Conservation (phyloP, 345 rosid species). For the Nephelium lappaceum region DNA sequence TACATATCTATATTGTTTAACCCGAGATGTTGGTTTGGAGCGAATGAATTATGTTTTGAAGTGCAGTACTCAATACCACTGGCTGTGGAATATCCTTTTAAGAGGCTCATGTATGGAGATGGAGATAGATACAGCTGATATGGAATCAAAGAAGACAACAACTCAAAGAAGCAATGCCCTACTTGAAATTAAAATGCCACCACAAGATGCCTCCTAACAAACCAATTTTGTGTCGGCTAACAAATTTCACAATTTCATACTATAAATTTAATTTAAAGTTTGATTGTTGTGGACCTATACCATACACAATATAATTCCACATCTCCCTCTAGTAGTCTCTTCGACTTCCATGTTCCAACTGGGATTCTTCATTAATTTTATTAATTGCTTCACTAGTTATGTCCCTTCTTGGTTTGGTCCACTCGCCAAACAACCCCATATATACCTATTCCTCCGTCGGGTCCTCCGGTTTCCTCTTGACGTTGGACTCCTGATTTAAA, state of each 20-base stretch:
- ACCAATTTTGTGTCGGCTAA: conserved; percentile 13
- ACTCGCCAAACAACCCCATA: neutral
- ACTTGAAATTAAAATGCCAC: conserved; percentile 20
- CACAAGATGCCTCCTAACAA: conserved; percentile 10
- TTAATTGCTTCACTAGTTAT: neutral
- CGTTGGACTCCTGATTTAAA: neutral
- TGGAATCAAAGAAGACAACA: conserved; percentile 13
- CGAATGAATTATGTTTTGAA: neutral
- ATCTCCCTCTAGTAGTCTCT: neutral
- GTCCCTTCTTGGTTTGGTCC: neutral
- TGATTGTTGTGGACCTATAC: neutral
- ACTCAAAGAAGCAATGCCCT: conserved; percentile 20
- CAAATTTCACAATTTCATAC: neutral
- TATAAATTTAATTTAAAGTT: neutral
- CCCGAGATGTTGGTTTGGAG: no score
- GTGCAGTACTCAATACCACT: neutral
- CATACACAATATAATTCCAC: no score
- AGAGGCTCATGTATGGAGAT: neutral
- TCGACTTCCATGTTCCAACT: neutral
- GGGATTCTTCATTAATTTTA: conserved; percentile 3
- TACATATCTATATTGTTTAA: no score
- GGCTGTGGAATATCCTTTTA: neutral
- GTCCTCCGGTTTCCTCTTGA: neutral
- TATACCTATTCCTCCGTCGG: neutral
- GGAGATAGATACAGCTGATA: no score